Conservation (phyloP, 163 green algal genomes). For the Prototheca wickerhamii region DNA sequence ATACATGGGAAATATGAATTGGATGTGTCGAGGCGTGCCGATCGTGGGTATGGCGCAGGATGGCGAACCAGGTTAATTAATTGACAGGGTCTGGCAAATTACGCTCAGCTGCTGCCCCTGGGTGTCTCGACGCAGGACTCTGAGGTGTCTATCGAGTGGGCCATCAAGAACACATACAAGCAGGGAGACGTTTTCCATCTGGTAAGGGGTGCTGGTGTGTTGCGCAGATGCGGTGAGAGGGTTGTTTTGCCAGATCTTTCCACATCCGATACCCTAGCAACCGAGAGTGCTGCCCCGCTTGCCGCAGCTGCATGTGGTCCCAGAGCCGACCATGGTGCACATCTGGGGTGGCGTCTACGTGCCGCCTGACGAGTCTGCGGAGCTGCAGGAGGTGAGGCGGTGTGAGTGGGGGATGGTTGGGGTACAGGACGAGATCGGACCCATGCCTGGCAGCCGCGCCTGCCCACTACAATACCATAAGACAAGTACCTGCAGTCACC, state of each 20-base stretch:
- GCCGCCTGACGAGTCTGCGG: constrained; percentile 24
- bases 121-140: constrained; percentile 13
- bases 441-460: neutral
- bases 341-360: constrained; percentile 29
- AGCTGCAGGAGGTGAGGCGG: constrained; percentile 15
- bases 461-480: too few relatives aligned
- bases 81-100: neutral
- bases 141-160: constrained; percentile 13
- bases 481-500: too few relatives aligned
- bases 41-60: too few relatives aligned
- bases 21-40: neutral
- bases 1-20: too few relatives aligned
- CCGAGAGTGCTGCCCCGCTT: neutral
- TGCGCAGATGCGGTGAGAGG: neutral
- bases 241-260: neutral
- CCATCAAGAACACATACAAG: constrained; percentile 6
- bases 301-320: constrained; percentile 24
- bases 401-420: neutral
- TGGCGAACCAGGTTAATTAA: too few relatives aligned
- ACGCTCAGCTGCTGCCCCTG: too few relatives aligned
- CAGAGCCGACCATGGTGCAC: constrained; percentile 32
- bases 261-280: neutral
- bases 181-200: constrained; percentile 13
- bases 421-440: neutral
- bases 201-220: neutral